Evolutionary conservation across 352 stramenopile species (phyloP), one percentile per base, ranked within the genome.

Genomic region (Globisporangium ultimum): DNA sequence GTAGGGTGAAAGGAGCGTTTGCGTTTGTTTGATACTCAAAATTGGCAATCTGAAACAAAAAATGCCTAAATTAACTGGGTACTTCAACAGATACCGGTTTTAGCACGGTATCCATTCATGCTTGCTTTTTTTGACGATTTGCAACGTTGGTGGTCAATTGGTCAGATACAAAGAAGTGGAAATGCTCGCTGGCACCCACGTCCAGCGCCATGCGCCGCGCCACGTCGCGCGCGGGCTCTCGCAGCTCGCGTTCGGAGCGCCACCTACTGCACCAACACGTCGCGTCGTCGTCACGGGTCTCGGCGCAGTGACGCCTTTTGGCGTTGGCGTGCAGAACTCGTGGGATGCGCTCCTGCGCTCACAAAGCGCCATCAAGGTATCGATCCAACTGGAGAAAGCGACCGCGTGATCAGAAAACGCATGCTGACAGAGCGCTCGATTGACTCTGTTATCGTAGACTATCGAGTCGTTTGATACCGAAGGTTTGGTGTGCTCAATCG

Each of bases 241-340:
- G 55, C 77, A 81, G 66, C 75, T 93, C 47, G 76, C 80, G 49
- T 93, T 93, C 59, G 53, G 53, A 12, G 69, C 83, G 20, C 85
- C 78, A 0, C 85, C 85, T 4, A 56, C 78, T 8, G 63, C 74
- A 11, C 76, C 80, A 12, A 84, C 61, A 32, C 80, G 92, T 7
- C 84, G 91, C 21, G 93, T 98, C 15, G 93, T 98, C 6, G 88
- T 98, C 15, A 98, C 93, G 32, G 93, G 93, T 9, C 48, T 98
- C 11, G 93, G 93, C 17, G 84, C 91, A 7, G 88, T 98, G 48
- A 97, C 87, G 21, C 93, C 93, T 1, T 90, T 97, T 47, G 93
- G 89, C 38, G 78, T 97, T 11, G 88, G 91, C 41, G 78, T 97
- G 17, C 58, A 83, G 52, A 74, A 71, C 48, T 85, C 85, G 18